Base-by-base conservation (phyloP, 169 alveolate species). In the Cyclospora cayetanensis region DNA sequence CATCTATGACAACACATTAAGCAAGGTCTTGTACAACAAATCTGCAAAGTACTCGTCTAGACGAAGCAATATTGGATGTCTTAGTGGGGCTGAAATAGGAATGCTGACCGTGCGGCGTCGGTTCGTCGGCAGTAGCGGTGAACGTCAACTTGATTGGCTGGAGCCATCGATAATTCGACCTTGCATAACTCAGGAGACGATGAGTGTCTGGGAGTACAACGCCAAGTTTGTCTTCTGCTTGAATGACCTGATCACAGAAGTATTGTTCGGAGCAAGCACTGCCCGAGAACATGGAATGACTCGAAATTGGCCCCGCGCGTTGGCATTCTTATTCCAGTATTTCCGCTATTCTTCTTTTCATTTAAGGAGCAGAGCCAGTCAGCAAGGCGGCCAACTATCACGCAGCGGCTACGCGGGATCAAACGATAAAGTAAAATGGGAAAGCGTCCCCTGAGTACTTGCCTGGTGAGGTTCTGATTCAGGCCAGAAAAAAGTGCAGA, bases 391-490 rank as follows among this genome's bases (percentile, higher is more conserved):
- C n/a, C n/a, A n/a, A n/a, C n/a, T n/a, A n/a, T n/a, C n/a, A n/a
- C n/a, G n/a, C n/a, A n/a, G n/a, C n/a, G n/a, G n/a, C n/a, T n/a
- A n/a, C n/a, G n/a, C n/a, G n/a, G n/a, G n/a, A n/a, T n/a, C n/a
- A n/a, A n/a, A n/a, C n/a, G n/a, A n/a, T n/a, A n/a, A n/a, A n/a
- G n/a, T n/a, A n/a, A n/a, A n/a, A n/a, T n/a, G n/a, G n/a, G n/a
- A n/a, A n/a, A n/a, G n/a, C n/a, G n/a, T n/a, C n/a, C n/a, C 72
- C 39, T 50, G 55, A 20, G 0, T 66, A 80, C 90, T 55, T 80
- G 50, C 90, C 76, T 80, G 50, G 55, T 31, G 53, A n/a, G 31
- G 35, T 29, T 80, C 76, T 50, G 90, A 55, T 37, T 53, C 76
- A 80, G 90, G 90, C 7, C 9, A 12, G 18, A 35, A 42, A 25